Evolutionary conservation across 2,329 filamentous ascomycete genomes (phyloP).

Genomic region (Cladosporium sp.): DNA sequence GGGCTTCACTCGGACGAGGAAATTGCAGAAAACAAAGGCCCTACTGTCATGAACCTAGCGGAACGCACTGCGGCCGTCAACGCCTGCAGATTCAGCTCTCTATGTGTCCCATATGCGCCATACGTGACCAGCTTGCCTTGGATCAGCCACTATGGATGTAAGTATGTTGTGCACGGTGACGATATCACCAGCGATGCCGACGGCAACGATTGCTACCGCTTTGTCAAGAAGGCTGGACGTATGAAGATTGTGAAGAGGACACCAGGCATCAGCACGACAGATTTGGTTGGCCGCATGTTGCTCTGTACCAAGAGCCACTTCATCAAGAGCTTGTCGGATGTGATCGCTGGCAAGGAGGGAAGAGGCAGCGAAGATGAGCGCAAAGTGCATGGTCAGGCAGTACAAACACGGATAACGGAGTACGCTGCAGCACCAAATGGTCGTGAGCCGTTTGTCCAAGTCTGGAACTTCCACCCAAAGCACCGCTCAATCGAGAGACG

Average conservation of each 20-base stretch:
- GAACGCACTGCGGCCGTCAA: constrained; percentile 92
- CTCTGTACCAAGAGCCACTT: constrained; percentile 94
- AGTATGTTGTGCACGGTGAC: constrained; percentile 94
- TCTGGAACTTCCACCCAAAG: constrained; percentile 71
- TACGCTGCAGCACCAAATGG: constrained; percentile 89
- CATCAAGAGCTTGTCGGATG: constrained; percentile 68
- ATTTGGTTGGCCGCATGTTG: constrained; percentile 97
- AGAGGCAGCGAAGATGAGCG: constrained; percentile 69
- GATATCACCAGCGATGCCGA: constrained; percentile 94
- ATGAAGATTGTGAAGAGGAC: constrained; percentile 98
- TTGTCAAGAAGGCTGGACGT: constrained; percentile 87
- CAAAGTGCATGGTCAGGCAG: constrained; percentile 61
- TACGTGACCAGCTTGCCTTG: constrained; percentile 93
- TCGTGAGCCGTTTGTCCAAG: constrained; percentile 72
- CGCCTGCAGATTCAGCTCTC: constrained; percentile 91
- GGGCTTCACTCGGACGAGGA: constrained; percentile 95
- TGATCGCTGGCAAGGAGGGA: constrained; percentile 71
- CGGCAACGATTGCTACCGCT: constrained; percentile 96
- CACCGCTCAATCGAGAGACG: constrained; percentile 20
- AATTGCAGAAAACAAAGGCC: constrained; percentile 95
- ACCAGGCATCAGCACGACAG: constrained; percentile 93
- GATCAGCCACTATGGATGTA: constrained; percentile 94
- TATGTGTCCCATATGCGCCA: constrained; percentile 78
- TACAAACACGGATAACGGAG: constrained; percentile 74
- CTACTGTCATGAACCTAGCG: constrained; percentile 90